Conservation (phyloP, 192 early-diverging fungal species). For the Funneliformis mosseae region DNA sequence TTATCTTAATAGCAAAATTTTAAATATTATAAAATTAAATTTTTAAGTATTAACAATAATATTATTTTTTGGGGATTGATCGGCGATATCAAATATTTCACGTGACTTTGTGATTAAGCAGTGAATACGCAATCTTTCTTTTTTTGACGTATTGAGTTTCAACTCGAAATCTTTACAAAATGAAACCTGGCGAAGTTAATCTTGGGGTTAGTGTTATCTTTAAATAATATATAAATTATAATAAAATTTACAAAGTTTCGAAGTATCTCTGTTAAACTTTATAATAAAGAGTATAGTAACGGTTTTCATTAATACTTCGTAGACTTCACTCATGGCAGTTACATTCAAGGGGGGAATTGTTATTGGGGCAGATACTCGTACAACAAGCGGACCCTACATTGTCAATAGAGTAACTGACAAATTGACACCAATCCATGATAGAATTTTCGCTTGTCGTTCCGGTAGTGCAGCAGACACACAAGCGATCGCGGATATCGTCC, state of each 20-base stretch:
- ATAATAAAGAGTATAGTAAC: not conserved
- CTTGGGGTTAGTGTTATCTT: slow-evolving; percentile 75
- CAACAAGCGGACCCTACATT: slow-evolving; percentile 94
- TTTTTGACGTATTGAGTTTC: not conserved
- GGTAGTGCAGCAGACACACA: slow-evolving; percentile 98
- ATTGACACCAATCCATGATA: slow-evolving; percentile 92
- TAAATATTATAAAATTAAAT: no score
- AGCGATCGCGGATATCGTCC: slow-evolving; percentile 96
- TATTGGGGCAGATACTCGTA: slow-evolving; percentile 96
- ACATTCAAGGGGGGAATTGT: slow-evolving; percentile 89
- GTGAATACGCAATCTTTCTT: no score
- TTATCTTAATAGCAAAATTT: no score
- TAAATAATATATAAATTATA: not conserved
- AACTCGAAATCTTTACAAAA: not conserved
- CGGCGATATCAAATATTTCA: no score
- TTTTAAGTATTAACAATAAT: no score
- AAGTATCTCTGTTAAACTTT: not conserved
- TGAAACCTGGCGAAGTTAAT: slow-evolving; percentile 93
- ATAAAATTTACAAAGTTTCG: not conserved
- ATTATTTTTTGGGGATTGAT: no score
- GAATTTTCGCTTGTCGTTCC: slow-evolving; percentile 97
- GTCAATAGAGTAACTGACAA: slow-evolving; percentile 98
- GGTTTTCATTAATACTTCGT: not conserved
- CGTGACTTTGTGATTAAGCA: no score
- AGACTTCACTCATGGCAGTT: slow-evolving; percentile 98